Evolutionary conservation across 192 early-diverging fungal genomes (phyloP).

Genomic region (Umbelopsis isabellina): DNA sequence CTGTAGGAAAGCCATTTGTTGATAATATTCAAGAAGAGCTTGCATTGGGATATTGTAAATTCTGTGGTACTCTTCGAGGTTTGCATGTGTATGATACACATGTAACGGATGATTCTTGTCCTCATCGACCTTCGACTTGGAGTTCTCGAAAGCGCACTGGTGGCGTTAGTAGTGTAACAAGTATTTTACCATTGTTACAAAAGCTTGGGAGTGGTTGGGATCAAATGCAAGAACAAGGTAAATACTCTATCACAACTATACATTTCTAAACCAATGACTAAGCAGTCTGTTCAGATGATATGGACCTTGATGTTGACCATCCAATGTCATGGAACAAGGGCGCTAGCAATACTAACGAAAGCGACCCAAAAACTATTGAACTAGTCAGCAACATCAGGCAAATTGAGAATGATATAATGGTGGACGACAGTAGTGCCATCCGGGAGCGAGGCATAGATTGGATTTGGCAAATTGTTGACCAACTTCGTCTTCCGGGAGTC

Average conservation of each 20-base stretch:
- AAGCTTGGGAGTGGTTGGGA: conserved; percentile 28
- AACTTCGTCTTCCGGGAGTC: conserved; percentile 35
- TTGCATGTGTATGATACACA: conserved; percentile 22
- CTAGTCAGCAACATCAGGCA: background rate
- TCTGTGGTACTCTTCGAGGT: conserved; percentile 40
- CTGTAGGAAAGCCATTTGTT: background rate
- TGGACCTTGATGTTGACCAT: conserved; percentile 35
- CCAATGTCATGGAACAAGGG: background rate
- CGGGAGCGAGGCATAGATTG: conserved; percentile 43
- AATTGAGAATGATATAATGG: conserved; percentile 5
- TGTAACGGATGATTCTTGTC: conserved; percentile 30
- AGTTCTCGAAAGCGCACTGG: conserved; percentile 32
- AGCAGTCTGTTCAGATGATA: conserved; percentile 24
- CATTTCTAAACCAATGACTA: background rate
- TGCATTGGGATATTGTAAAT: conserved; percentile 35
- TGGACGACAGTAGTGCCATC: background rate
- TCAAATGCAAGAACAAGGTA: conserved; percentile 29
- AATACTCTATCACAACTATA: background rate
- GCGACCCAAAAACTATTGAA: background rate
- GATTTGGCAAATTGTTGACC: conserved; percentile 45
- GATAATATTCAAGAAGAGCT: background rate
- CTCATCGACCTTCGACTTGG: conserved; percentile 28
- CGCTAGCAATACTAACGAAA: background rate
- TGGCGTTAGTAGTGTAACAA: conserved; percentile 34
- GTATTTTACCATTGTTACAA: conserved; percentile 27